These are phyloP conservation scores for Przewalskia tangutica DNA, from an alignment of 257 asterid genomes.

Conservation along the genomic window DNA sequence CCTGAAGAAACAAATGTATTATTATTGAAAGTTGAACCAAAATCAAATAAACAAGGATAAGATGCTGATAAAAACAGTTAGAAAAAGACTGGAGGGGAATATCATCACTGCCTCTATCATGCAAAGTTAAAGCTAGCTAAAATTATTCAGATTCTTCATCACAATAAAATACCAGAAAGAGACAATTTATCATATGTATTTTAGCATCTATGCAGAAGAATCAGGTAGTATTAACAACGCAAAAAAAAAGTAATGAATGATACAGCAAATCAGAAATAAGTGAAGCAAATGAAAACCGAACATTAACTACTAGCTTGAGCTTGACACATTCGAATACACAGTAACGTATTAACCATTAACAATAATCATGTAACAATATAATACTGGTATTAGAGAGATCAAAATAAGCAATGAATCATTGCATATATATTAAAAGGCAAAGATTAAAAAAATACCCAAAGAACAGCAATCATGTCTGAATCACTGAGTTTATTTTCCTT, in stretches of 20 bases:
- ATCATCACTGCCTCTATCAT: constrained; percentile 16
- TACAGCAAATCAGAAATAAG: neutral
- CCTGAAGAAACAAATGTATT: constrained; percentile 22
- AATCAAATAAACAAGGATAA: neutral
- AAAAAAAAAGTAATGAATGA: neutral
- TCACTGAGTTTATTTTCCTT: constrained; percentile 42
- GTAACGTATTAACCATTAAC: neutral
- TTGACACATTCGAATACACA: neutral
- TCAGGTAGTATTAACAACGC: neutral
- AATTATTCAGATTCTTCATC: constrained; percentile 46
- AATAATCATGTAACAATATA: neutral
- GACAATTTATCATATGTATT: neutral
- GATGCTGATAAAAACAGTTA: too few species aligned
- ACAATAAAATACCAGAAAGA: constrained; percentile 16
- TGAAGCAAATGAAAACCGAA: neutral
- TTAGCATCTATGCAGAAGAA: neutral
- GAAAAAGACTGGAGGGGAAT: neutral
- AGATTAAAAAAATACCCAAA: constrained; percentile 45
- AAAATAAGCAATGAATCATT: neutral
- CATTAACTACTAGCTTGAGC: neutral
- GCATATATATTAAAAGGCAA: neutral
- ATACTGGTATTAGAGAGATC: neutral
- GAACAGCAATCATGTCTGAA: constrained; percentile 71
- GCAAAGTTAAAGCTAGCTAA: constrained; percentile 12
- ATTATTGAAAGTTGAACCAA: neutral